Conservation (phyloP, 108 stramenopile genomes). For the Nannochloropsis salina region DNA sequence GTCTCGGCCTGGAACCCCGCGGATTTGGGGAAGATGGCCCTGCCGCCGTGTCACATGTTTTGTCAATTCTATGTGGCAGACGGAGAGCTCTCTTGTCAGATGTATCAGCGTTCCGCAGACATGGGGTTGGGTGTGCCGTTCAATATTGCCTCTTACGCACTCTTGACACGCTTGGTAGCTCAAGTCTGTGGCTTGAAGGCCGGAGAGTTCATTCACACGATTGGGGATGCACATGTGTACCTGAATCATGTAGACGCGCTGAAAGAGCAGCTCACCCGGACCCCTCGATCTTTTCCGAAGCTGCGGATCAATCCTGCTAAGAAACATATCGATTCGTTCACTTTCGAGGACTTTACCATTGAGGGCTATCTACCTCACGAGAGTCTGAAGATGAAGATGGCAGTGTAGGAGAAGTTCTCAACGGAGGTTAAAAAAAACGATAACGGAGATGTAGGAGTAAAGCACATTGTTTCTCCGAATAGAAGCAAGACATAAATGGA, state of each 20-base stretch:
- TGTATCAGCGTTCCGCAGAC: constrained; percentile 99
- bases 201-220: constrained; percentile 96
- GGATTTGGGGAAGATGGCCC: constrained; percentile 83
- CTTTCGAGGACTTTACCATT: constrained; percentile 78
- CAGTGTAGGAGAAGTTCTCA: constrained; percentile 61
- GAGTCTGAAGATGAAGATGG: constrained; percentile 98
- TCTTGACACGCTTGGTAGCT: constrained; percentile 87
- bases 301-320: constrained; percentile 73
- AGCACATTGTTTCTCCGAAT: too few relatives aligned
- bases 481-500: too few relatives aligned
- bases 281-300: constrained; percentile 87
- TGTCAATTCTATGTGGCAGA: constrained; percentile 94
- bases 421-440: too few relatives aligned
- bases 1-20: constrained; percentile 97
- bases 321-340: constrained; percentile 80
- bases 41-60: constrained; percentile 99
- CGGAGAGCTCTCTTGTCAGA: constrained; percentile 94
- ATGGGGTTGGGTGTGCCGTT: constrained; percentile 99
- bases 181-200: constrained; percentile 59
- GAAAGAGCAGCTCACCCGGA: constrained; percentile 80
- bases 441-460: too few relatives aligned
- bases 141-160: constrained; percentile 96
- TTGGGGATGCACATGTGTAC: constrained; percentile 99
- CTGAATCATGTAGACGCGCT: constrained; percentile 97
- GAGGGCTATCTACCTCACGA: constrained; percentile 87